phyloP scores from a whole-genome alignment of 2,329 filamentous ascomycete species.

The Trichophyton verrucosum region DNA sequence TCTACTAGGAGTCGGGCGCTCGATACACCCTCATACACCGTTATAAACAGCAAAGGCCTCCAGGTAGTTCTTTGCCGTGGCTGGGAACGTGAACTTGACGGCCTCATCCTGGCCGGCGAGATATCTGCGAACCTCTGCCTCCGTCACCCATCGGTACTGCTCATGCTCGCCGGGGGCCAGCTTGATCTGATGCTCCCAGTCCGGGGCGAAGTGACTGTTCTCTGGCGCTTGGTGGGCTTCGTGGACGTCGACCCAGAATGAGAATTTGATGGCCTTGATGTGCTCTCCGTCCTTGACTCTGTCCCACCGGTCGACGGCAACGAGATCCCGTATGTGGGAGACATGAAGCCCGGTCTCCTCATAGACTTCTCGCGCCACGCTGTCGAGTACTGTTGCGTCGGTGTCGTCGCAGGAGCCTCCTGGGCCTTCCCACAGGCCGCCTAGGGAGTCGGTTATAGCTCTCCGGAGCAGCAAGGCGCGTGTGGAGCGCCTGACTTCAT shows the following conservation, averaged over 20 bases:
- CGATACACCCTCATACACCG: neutral
- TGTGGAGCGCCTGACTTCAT: neutral
- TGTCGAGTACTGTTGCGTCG: slow-evolving; percentile 2
- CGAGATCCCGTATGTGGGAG: neutral
- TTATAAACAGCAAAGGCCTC: neutral
- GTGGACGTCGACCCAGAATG: slow-evolving; percentile 2
- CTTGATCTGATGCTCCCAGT: slow-evolving; percentile 1
- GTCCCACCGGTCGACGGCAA: slow-evolving; percentile 2
- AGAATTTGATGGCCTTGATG: neutral
- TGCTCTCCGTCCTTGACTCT: neutral
- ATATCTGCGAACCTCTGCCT: neutral
- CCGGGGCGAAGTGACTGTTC: neutral
- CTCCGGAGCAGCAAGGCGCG: neutral
- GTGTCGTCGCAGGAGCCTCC: slow-evolving; percentile 5
- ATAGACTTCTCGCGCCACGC: slow-evolving; percentile 1
- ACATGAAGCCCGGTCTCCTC: slow-evolving; percentile 6
- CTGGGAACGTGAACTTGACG: neutral
- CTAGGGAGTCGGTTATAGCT: neutral
- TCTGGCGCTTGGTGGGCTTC: neutral
- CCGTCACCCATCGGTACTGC: slow-evolving; percentile 4
- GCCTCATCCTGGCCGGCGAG: neutral
- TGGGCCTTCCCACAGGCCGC: slow-evolving; percentile 3
- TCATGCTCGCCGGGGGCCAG: neutral
- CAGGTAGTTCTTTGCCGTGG: neutral
- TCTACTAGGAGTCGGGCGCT: neutral